phyloP scores from a whole-genome alignment of 331 rosid genomes.

The Pyrus hybrid region DNA sequence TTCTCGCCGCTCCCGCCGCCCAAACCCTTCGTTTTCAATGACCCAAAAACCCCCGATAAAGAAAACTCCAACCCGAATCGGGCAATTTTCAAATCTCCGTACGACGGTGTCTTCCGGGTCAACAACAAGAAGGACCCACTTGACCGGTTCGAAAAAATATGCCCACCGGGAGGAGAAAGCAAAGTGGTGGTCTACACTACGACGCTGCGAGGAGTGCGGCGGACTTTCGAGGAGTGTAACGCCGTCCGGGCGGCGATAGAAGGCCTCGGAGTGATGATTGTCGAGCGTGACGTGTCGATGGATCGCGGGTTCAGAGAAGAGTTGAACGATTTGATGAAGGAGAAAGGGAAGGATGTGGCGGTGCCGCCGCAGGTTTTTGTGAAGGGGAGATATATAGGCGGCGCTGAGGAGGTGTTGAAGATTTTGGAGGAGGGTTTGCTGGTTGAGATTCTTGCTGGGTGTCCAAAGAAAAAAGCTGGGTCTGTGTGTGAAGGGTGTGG shows the following conservation, averaged over 20 bases:
- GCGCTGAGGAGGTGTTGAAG: conserved; percentile 55
- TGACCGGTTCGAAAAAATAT: conserved; percentile 38
- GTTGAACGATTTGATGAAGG: conserved; percentile 35
- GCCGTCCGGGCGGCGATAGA: conserved; percentile 59
- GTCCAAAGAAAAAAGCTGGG: conserved; percentile 49
- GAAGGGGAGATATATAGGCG: conserved; percentile 63
- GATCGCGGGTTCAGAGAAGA: conserved; percentile 66
- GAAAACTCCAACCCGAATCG: conserved; percentile 46
- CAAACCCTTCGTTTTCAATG: conserved; percentile 10
- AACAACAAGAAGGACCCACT: background rate
- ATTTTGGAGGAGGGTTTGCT: conserved; percentile 56
- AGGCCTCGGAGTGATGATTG: conserved; percentile 39
- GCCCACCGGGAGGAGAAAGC: conserved; percentile 74
- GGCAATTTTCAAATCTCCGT: background rate
- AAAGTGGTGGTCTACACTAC: conserved; percentile 77
- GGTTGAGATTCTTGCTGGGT: conserved; percentile 48
- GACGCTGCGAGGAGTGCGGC: conserved; percentile 67
- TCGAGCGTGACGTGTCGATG: conserved; percentile 88
- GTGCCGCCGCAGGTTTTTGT: conserved; percentile 69
- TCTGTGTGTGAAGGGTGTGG: conserved; percentile 79
- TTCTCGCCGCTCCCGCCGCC: conserved; percentile 44
- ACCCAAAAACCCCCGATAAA: conserved; percentile 16
- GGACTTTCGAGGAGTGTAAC: conserved; percentile 71
- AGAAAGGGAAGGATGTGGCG: conserved; percentile 25
- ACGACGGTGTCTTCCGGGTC: background rate